Evolutionary conservation across 2,329 filamentous ascomycete genomes (phyloP).

Genomic region (Ramichloridium luteum): DNA sequence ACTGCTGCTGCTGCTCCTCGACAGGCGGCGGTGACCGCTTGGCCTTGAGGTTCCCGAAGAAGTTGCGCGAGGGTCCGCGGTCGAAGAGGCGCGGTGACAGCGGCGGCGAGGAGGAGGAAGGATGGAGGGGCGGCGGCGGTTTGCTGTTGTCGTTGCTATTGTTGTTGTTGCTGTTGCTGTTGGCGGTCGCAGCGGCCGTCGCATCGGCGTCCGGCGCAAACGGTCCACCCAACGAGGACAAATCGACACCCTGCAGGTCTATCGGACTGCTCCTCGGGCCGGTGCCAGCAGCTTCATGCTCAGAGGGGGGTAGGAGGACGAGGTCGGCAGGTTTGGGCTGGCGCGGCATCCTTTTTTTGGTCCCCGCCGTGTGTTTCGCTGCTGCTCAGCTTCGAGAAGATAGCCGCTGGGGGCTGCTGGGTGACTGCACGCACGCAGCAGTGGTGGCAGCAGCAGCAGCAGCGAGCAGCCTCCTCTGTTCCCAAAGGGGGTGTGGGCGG

Average conservation of each 20-base stretch:
- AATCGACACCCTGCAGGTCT: conserved; percentile 25
- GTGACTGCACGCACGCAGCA: too few relatives aligned
- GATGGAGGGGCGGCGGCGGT: conserved; percentile 14
- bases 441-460: too few relatives aligned
- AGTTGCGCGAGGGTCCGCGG: conserved; percentile 15
- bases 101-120: conserved; percentile 21
- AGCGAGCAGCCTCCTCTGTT: too few relatives aligned
- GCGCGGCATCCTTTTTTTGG: conserved; percentile 22
- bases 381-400: too few relatives aligned
- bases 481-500: too few relatives aligned
- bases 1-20: conserved; percentile 10
- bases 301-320: conserved; percentile 15
- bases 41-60: conserved; percentile 18
- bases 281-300: conserved; percentile 9
- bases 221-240: conserved; percentile 26
- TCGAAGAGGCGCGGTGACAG: conserved; percentile 17
- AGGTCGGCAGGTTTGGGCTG: conserved; percentile 21
- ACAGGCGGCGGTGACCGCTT: conserved; percentile 11
- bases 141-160: too few relatives aligned
- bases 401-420: too few relatives aligned
- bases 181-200: too few relatives aligned
- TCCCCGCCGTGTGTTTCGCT: too few relatives aligned
- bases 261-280: conserved; percentile 23
- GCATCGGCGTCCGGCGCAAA: conserved; percentile 17
- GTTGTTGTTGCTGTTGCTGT: conserved; percentile 7